Base-by-base conservation (phyloP, 164 flowering plant species). In the Cinnamomum micranthum region DNA sequence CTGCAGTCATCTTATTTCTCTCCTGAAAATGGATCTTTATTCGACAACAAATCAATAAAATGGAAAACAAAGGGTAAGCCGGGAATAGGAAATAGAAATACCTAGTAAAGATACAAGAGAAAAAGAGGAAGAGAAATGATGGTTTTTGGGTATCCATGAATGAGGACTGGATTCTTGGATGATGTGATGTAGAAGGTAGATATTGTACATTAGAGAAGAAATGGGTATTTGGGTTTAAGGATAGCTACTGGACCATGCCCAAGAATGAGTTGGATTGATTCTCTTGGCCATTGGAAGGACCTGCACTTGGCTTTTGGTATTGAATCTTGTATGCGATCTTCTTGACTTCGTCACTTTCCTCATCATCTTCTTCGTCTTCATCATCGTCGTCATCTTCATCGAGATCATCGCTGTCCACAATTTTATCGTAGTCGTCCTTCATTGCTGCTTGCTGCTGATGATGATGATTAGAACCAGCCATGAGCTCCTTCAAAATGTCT, bases 401-500 rank as follows among this genome's bases (percentile, higher is more conserved):
- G 35, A 50, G 70, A 28, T 33, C 31, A 31, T 71, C 71, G 55
- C 74, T 70, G 27, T 70, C 78, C 50, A 47, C 63, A 22, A 71
- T 50, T 65, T 71, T 76, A 52, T 70, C 75, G n/a, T 71, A 65
- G 35, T 72, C 71, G 59, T 51, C 74, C 58, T 65, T 65, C 20
- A 76, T 71, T 25, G 55, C 41, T 66, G 50, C 71, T n/a, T 65
- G 78, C 33, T 25, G 70, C 71, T 63, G 77, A 2, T 52, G 62
- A 11, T 69, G 79, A 71, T 68, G 17, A 14, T 55, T 23, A 22
- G 22, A 80, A 65, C 68, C 82, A 24, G 73, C 77, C 74, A 83
- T 83, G 79, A 87, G 72, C 86, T 83, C 88, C 82, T 83, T 89
- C 89, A 87, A 83, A 75, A 85, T 84, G 92, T 84, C 92, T 86